A percentile compares a stretch with the other conserved stretches of the same genome.
These are phyloP conservation scores for Arachis stenosperma DNA, from an alignment of 306 rosid genomes.

Conservation along the genomic window DNA sequence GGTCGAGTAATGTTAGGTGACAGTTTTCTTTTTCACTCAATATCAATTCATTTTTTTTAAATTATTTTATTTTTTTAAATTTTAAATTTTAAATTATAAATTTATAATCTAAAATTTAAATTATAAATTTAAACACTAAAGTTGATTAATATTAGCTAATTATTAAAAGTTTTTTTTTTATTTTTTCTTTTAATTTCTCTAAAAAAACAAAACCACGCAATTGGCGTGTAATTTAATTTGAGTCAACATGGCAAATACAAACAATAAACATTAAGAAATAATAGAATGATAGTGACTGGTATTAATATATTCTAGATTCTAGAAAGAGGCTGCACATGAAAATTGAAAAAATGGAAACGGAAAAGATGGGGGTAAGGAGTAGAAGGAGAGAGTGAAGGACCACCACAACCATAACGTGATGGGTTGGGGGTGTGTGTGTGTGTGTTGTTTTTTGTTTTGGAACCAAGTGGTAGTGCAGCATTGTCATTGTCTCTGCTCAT, in stretches of 20 bases:
- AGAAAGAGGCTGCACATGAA: constrained; percentile 16
- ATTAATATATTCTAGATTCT: too few species aligned
- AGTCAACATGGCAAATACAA: not conserved
- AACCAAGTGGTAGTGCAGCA: not conserved
- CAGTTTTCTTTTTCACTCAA: too few species aligned
- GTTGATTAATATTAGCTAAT: too few species aligned
- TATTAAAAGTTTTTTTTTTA: too few species aligned
- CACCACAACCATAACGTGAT: constrained; percentile 35
- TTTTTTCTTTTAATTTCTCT: too few species aligned
- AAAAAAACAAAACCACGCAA: not conserved
- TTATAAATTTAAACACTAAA: too few species aligned
- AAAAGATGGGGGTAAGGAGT: not conserved
- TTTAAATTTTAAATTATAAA: too few species aligned
- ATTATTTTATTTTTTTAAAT: too few species aligned
- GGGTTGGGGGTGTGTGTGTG: not conserved
- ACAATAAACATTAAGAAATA: constrained; percentile 3
- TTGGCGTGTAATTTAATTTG: constrained; percentile 12
- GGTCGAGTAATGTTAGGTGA: too few species aligned
- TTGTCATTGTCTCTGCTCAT: constrained; percentile 39
- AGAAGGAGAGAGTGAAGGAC: constrained; percentile 31
- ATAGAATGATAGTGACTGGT: constrained; percentile 7
- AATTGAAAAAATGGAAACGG: not conserved
- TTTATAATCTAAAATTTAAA: too few species aligned
- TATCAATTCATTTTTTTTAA: too few species aligned
- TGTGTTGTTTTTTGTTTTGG: not conserved